Evolutionary conservation across 2,329 filamentous ascomycete species (phyloP), one percentile per base, ranked within the genome.

Genomic region (Mariannaea elegans): DNA sequence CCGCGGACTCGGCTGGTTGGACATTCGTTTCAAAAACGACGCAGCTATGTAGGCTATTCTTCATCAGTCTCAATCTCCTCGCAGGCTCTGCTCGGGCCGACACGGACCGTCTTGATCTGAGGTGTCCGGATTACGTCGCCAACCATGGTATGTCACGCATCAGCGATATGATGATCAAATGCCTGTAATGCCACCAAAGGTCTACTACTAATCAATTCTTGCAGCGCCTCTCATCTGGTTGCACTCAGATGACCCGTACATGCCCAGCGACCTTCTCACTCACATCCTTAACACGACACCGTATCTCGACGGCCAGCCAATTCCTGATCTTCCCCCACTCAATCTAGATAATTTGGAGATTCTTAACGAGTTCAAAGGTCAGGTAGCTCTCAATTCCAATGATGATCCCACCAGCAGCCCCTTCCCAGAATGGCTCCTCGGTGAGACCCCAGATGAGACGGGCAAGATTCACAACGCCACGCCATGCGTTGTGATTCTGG

Each of bases 181-280:
- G n/a, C n/a, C n/a, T n/a, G n/a, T n/a, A n/a, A n/a, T n/a, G n/a
- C n/a, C n/a, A n/a, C n/a, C n/a, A n/a, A n/a, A n/a, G n/a, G n/a
- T 24, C 32, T 44, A 7, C 9, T 18, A 16, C 57, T 61, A 44
- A 62, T 38, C 7, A 31, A 3, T 16, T 14, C 12, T 39, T 24
- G 8, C 59, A 75, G 73, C 73, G 3, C 73, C 73, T 38, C 55
- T 75, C 14, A 29, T 75, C 3, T 75, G 73, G 73, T 65, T 75
- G 19, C 73, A 75, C 7, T 65, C 73, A 1, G 64, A 75, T 3
- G 73, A 75, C n/a, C 68, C 66, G 1, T 75, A 65, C 36, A 69
- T 65, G 62, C 73, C 73, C 1, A 72, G 68, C 42, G 73, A 75
- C 21, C 53, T 75, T 2, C 65, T 73, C 4, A 50, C 66, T 42